Percentiles rank a stretch among this genome's conserved stretches.
These are phyloP conservation scores for Meyerozyma guilliermondii DNA, from an alignment of 1,139 yeast species.

Conservation along the genomic window DNA sequence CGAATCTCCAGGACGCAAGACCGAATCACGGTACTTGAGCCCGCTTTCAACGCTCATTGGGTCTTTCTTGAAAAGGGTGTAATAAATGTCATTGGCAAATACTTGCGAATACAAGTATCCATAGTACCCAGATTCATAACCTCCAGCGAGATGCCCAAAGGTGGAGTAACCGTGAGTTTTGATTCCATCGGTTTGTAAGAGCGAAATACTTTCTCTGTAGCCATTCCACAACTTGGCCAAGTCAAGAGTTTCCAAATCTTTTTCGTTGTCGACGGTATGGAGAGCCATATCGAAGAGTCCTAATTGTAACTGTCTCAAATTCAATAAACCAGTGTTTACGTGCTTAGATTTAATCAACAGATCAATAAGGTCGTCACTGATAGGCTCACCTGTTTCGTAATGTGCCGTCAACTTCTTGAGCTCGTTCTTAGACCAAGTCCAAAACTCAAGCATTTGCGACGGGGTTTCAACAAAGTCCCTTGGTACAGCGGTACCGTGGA, in stretches of 20 bases:
- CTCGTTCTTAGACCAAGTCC: constrained; percentile 75
- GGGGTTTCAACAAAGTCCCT: constrained; percentile 91
- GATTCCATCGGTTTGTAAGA: constrained; percentile 51
- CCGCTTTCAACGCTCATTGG: constrained; percentile 66
- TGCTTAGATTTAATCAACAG: constrained; percentile 64
- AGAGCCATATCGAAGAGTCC: constrained; percentile 72
- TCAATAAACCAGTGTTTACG: constrained; percentile 68
- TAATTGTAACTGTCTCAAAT: constrained; percentile 71
- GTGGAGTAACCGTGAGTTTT: constrained; percentile 65
- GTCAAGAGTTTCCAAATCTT: constrained; percentile 38
- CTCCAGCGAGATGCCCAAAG: constrained; percentile 80
- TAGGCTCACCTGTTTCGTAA: constrained; percentile 54
- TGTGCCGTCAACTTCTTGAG: constrained; percentile 60
- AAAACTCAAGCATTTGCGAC: constrained; percentile 82
- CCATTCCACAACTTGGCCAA: constrained; percentile 58
- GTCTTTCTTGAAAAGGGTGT: constrained; percentile 60
- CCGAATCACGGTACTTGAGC: constrained; percentile 60
- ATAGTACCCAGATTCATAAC: constrained; percentile 82
- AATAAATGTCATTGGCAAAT: constrained; percentile 79
- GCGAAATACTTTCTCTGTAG: constrained; percentile 52
- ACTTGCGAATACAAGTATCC: constrained; percentile 85
- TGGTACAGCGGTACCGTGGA: constrained; percentile 72
- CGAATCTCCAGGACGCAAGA: constrained; percentile 70
- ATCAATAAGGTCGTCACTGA: constrained; percentile 54
- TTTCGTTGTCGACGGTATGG: constrained; percentile 48